These are phyloP conservation scores for Diaporthe sp. DNA, from an alignment of 2,329 filamentous ascomycete species.

Conservation along the genomic window DNA sequence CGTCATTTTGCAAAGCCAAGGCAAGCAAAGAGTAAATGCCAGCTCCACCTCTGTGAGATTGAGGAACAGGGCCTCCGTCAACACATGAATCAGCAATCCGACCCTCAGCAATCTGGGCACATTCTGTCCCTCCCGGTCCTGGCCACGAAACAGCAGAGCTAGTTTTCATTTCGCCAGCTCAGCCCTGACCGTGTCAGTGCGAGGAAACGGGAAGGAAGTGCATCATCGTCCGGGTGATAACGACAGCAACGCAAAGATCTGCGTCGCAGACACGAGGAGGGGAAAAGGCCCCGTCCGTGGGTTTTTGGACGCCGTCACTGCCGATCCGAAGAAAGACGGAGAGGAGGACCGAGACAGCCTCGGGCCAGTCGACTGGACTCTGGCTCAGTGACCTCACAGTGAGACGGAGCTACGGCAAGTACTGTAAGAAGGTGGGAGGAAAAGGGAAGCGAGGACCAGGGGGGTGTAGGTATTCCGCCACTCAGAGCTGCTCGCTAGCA, in stretches of 20 bases:
- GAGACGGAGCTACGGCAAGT: constrained; percentile 27
- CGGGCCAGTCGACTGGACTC: constrained; percentile 10
- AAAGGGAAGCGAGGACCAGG: constrained; percentile 23
- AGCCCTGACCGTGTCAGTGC: not conserved
- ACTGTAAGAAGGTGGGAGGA: not conserved
- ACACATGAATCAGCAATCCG: constrained; percentile 31
- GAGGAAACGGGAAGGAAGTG: constrained; percentile 1
- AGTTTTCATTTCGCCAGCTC: not conserved
- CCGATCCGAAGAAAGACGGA: constrained; percentile 23
- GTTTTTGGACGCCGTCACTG: constrained; percentile 13
- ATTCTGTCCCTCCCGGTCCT: not conserved
- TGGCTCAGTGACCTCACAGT: constrained; percentile 27
- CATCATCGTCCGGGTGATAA: not conserved
- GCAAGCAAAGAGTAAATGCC: not conserved
- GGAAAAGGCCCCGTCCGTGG: constrained; percentile 18
- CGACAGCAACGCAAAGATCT: not conserved
- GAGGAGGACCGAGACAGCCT: constrained; percentile 14
- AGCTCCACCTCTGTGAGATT: constrained; percentile 30
- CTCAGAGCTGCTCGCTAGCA: constrained; percentile 27
- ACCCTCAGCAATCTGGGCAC: constrained; percentile 30
- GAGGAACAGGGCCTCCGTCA: constrained; percentile 20
- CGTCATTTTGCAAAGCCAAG: constrained; percentile 2
- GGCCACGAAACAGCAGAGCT: not conserved
- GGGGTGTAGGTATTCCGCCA: not conserved
- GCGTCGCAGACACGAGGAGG: constrained; percentile 18